phyloP scores from a whole-genome alignment of 805 yeast species.

The Metschnikowia rubicola region DNA sequence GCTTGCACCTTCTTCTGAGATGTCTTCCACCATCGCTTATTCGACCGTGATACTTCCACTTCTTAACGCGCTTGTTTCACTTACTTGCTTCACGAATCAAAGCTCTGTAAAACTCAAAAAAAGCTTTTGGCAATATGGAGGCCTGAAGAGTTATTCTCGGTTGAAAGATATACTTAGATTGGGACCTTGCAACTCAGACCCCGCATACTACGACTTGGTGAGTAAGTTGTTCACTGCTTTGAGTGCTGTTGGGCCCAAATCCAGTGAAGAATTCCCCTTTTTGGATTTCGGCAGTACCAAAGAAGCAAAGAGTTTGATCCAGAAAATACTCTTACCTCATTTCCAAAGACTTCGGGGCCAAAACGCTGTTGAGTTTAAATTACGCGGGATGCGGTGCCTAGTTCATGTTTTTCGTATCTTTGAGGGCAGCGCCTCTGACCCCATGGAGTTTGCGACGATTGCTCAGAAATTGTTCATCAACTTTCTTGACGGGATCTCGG shows the following conservation, averaged over 20 bases:
- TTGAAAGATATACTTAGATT: slow-evolving; percentile 45
- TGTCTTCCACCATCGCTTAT: slow-evolving; percentile 34
- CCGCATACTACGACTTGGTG: slow-evolving; percentile 42
- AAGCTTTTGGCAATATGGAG: slow-evolving; percentile 52
- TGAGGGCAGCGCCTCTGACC: background rate
- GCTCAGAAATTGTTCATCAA: slow-evolving; percentile 4
- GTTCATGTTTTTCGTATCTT: slow-evolving; percentile 16
- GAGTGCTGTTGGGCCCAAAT: slow-evolving; percentile 4
- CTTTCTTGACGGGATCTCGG: slow-evolving; percentile 11
- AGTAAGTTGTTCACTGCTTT: slow-evolving; percentile 21
- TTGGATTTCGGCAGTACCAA: slow-evolving; percentile 18
- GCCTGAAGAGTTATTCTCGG: slow-evolving; percentile 37
- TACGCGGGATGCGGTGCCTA: slow-evolving; percentile 21
- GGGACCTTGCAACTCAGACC: slow-evolving; percentile 54
- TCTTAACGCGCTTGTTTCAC: slow-evolving; percentile 41
- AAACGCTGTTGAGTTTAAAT: slow-evolving; percentile 18
- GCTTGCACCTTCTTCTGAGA: slow-evolving; percentile 20
- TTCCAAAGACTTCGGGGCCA: slow-evolving; percentile 16
- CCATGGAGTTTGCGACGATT: background rate
- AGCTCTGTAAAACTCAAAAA: slow-evolving; percentile 35
- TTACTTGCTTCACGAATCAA: slow-evolving; percentile 13
- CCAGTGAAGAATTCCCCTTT: slow-evolving; percentile 17
- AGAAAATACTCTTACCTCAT: slow-evolving; percentile 18
- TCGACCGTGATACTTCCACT: slow-evolving; percentile 47
- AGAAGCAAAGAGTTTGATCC: slow-evolving; percentile 20